Conservation (phyloP, 2,329 filamentous ascomycete genomes). For the Passalora sequoiae region DNA sequence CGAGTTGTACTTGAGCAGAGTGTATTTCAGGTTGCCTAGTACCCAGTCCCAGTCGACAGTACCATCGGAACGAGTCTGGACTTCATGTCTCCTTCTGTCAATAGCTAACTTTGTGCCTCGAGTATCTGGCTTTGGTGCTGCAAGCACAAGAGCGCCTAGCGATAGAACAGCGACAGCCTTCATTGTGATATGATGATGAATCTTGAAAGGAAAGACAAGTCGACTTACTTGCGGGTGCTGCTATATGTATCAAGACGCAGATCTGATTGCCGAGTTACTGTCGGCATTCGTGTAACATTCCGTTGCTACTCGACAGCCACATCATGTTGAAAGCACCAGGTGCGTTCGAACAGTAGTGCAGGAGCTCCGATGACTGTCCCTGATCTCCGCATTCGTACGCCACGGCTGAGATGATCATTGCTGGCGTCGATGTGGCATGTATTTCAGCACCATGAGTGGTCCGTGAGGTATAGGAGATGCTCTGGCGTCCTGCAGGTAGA, state of each 20-base stretch:
- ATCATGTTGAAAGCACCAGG: not conserved
- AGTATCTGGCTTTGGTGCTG: conserved; percentile 13
- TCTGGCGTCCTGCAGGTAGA: not conserved
- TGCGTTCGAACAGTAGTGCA: not conserved
- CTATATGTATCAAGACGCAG: not conserved
- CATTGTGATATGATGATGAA: conserved; percentile 7
- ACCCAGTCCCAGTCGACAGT: conserved; percentile 6
- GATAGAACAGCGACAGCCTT: conserved; percentile 16
- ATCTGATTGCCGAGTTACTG: not conserved
- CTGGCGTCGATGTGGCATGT: not conserved
- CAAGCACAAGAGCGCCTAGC: conserved; percentile 18
- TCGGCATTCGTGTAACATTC: not conserved
- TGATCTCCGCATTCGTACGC: too few relatives aligned
- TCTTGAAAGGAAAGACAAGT: not conserved
- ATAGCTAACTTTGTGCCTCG: conserved; percentile 12
- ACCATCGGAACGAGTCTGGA: conserved; percentile 13
- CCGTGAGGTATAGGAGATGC: not conserved
- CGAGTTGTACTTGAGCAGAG: conserved; percentile 9
- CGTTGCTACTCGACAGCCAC: not conserved
- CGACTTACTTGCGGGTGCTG: not conserved
- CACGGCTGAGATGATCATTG: not conserved
- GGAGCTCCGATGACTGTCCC: too few relatives aligned
- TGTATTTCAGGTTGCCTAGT: not conserved
- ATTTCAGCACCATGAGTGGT: not conserved
- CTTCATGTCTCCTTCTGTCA: conserved; percentile 8